Evolutionary conservation across 2,329 filamentous ascomycete genomes (phyloP).

Genomic region (Plectosphaerella cucumerina): DNA sequence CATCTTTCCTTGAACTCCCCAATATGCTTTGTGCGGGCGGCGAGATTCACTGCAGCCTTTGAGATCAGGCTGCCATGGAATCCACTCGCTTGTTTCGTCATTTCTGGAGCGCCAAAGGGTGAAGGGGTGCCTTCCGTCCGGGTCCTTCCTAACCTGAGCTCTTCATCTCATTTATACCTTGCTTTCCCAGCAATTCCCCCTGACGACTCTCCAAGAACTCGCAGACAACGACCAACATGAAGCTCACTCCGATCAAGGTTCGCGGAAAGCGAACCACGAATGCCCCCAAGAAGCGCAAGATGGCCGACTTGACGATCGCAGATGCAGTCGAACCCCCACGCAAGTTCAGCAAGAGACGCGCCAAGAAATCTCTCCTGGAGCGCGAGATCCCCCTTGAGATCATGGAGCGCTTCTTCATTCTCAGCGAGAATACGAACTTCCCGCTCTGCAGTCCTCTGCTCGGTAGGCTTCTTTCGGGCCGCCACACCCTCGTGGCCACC

Average conservation of each 20-base stretch:
- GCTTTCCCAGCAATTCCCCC: no score
- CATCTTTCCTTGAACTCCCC: no score
- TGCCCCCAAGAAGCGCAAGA: slow-evolving; percentile 5
- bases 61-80: no score
- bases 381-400: slow-evolving; percentile 44
- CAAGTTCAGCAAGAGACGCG: not conserved
- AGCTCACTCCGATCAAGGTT: slow-evolving; percentile 44
- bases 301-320: not conserved
- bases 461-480: slow-evolving; percentile 40
- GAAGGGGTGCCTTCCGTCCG: no score
- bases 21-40: no score
- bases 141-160: no score
- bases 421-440: slow-evolving; percentile 44
- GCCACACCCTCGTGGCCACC: slow-evolving; percentile 30
- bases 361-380: slow-evolving; percentile 20
- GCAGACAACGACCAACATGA: slow-evolving; percentile 26
- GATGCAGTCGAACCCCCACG: slow-evolving; percentile 2
- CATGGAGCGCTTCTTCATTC: slow-evolving; percentile 47
- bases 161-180: no score
- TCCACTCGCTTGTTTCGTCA: no score
- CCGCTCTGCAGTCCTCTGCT: slow-evolving; percentile 39
- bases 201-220: no score
- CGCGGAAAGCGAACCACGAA: slow-evolving; percentile 37
- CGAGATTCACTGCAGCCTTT: no score
- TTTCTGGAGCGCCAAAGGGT: no score